A percentile compares a stretch with the other conserved stretches of the same genome.
Conservation (phyloP, 306 rosid genomes). For the Sicyos edulis region DNA sequence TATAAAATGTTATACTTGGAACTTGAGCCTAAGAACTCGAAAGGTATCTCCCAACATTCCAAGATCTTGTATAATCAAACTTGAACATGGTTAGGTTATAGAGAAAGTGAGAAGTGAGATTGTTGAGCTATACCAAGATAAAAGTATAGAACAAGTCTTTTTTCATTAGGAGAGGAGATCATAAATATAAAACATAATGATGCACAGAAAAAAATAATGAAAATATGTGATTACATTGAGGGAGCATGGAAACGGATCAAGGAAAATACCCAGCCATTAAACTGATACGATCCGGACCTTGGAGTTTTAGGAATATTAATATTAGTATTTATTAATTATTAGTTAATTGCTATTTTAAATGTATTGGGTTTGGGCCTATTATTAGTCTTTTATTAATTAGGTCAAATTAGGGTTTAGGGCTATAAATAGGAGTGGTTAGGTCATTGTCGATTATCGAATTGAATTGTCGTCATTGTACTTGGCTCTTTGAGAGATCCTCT, state of each 20-base stretch:
- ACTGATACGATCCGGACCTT: no score
- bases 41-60: constrained; percentile 4
- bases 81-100: constrained; percentile 4
- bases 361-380: no score
- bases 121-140: not conserved
- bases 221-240: not conserved
- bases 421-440: no score
- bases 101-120: not conserved
- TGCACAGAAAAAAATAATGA: not conserved
- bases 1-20: not conserved
- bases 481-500: no score
- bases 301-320: no score
- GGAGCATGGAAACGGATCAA: constrained; percentile 22
- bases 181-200: not conserved
- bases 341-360: no score
- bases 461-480: no score
- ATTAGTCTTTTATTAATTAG: no score
- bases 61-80: not conserved
- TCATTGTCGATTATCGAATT: no score
- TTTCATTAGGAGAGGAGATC: not conserved
- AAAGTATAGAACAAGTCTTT: not conserved
- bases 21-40: not conserved
- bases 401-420: no score
- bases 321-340: no score
- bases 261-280: constrained; percentile 6